Percentiles rank a stretch among this genome's conserved stretches.
phyloP scores from a whole-genome alignment of 2,329 filamentous ascomycete genomes.

The Teratosphaeria nubilosa region DNA sequence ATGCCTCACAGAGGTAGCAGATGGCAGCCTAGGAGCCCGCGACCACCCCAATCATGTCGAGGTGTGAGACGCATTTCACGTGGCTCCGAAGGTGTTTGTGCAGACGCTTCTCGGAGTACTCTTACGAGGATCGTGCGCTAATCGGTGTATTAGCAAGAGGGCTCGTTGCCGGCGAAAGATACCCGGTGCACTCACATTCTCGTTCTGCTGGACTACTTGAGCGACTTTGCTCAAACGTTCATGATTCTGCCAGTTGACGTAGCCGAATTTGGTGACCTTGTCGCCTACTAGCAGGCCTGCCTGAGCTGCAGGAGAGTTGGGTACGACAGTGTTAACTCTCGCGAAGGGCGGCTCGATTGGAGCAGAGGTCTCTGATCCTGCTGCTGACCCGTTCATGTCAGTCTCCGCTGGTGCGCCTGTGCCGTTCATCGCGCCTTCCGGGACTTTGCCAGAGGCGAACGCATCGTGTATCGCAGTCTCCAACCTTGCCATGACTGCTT shows the following conservation, averaged over 20 bases:
- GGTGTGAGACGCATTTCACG: constrained; percentile 65
- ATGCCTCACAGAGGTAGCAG: constrained; percentile 60
- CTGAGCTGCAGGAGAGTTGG: constrained; percentile 67
- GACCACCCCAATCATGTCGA: constrained; percentile 75
- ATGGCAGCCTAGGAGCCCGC: constrained; percentile 84
- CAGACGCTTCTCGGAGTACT: constrained; percentile 49
- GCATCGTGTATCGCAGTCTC: constrained; percentile 82
- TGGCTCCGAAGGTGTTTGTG: constrained; percentile 49
- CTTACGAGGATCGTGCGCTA: constrained; percentile 64
- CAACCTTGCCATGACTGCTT: constrained; percentile 70
- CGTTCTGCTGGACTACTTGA: constrained; percentile 81
- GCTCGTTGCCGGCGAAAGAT: background rate
- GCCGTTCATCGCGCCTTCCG: constrained; percentile 4
- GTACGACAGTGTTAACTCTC: constrained; percentile 73
- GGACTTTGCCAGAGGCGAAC: constrained; percentile 50
- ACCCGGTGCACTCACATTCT: constrained; percentile 58
- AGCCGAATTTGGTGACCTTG: constrained; percentile 73
- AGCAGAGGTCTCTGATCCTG: background rate
- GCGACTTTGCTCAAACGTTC: constrained; percentile 76
- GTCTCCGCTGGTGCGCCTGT: background rate
- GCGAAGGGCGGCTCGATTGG: constrained; percentile 62
- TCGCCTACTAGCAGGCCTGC: constrained; percentile 77
- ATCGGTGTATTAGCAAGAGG: constrained; percentile 5
- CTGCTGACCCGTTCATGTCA: background rate
- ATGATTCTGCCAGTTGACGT: constrained; percentile 73